Base-by-base conservation (phyloP, 2,329 filamentous ascomycete species). In the Alternaria sp. region DNA sequence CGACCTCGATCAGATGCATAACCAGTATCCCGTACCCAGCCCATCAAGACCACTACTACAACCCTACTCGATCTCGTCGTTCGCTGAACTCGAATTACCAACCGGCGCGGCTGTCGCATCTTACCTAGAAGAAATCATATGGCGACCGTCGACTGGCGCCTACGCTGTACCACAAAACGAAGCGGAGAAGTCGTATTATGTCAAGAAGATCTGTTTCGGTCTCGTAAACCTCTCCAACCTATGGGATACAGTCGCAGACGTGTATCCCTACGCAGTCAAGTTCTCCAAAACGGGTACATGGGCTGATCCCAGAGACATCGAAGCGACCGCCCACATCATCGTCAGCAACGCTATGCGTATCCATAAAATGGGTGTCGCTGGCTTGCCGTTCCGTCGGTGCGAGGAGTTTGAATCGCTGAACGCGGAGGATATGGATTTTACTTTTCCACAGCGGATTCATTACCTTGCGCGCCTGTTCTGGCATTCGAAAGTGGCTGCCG, bases 401-500 rank as follows among this genome's bases (percentile, higher is more conserved):
- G 1, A 23, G 4, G 43, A 56, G 12, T 53, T 56, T 20, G 46
- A 20, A 2, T 43, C 50, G n/a, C 43, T 51, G 3, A 44, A 56
- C 21, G 23, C 20, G 1, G 57, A 56, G 21, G 61, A 64, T 1
- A 14, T 44, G n/a, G 33, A 51, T 7, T 60, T 56, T 5, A 60
- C 57, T 6, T 64, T 64, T 8, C 37, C 51, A 3, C 57, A 64
- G 21, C 61, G 61, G 15, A 61, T 64, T 0, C 51, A 61, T 14
- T 61, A 61, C 3, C 15, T 64, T 2, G 45, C 45, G 2, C 26
- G 23, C 1, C 46, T 64, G 12, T 20, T 64, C 5, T 14, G 14
- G n/a, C 61, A 60, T 18, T 55, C 46, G 14, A 64, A 64, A 26
- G 26, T 50, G 2, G 58, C 37, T 1, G 61, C 61, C 3, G 53